A percentile compares a stretch with the other conserved stretches of the same genome.
Conservation (phyloP, 495 filamentous ascomycete genomes). For the Glonium stellatum region DNA sequence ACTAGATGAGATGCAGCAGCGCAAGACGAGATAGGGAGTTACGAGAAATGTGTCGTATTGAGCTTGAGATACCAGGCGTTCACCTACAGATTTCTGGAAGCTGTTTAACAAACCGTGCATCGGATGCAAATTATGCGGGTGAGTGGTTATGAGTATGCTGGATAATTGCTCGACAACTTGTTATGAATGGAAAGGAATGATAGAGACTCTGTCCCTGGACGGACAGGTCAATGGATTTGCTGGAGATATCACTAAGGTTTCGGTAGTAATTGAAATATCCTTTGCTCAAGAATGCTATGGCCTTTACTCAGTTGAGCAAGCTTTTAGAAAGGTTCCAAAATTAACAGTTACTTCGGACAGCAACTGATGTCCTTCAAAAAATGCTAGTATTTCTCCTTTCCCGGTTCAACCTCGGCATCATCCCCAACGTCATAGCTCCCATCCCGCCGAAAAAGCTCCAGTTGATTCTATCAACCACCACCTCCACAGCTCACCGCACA, state of each 20-base stretch:
- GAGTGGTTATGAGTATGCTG: no score
- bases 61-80: neutral
- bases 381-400: neutral
- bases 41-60: neutral
- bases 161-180: no score
- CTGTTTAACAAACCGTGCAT: neutral
- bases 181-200: no score
- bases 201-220: no score
- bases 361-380: no score
- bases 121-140: neutral
- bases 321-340: no score
- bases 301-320: no score
- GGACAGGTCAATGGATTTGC: no score
- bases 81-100: neutral
- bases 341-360: no score
- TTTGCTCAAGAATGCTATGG: no score
- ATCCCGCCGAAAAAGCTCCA: conserved; percentile 2
- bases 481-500: neutral
- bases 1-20: conserved; percentile 32
- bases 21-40: conserved; percentile 11
- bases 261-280: no score
- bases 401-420: conserved; percentile 6
- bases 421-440: conserved; percentile 11
- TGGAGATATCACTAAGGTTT: no score
- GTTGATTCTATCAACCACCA: neutral